Evolutionary conservation across 2,329 filamentous ascomycete species (phyloP), one percentile per base, ranked within the genome.

Genomic region (Penicillium sp.): DNA sequence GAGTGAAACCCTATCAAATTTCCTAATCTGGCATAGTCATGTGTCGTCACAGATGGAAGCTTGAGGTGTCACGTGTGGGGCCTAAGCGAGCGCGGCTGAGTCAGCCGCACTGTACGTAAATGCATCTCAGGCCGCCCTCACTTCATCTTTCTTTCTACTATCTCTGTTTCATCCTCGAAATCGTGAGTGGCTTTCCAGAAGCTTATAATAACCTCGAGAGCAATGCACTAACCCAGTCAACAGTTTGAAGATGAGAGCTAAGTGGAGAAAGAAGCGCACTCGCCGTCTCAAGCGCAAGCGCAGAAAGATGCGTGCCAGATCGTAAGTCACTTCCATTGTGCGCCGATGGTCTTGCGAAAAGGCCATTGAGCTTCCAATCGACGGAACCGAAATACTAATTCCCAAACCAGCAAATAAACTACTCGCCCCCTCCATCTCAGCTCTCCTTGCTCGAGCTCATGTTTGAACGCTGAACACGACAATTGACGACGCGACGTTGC

Each of bases 231-330:
- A 65, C 63, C 17, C 15, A 40, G 23, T 27, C 50, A 63, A 62
- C 69, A 70, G 71, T 76, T 69, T 74, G 75, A 78, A 77, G 75
- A 88, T 89, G 86, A 89, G 93, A 94, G 93, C 92, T 79, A 97
- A 97, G 87, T 97, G 94, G 94, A 94, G 93, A 87, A 99, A 99
- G 90, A 99, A 99, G 93, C 88, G 94, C 81, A 93, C 96, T 84
- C 87, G 94, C 77, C 89, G 94, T 82, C 91, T 99, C 82, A 97
- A 97, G 90, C 89, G 93, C 80, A 99, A 99, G 93, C 92, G 94
- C 85, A 95, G 94, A 92, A 99, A 99, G 93, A 96, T 94, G 84
- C 88, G 94, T 81, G 94, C 93, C 76, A 85, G 94, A 84, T 93
- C 88, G 94, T 97, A 86, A 86, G 92, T 82, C 42, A 38, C 17